Evolutionary conservation across 257 asterid species (phyloP).

Genomic region (Penstemon newberryi): DNA sequence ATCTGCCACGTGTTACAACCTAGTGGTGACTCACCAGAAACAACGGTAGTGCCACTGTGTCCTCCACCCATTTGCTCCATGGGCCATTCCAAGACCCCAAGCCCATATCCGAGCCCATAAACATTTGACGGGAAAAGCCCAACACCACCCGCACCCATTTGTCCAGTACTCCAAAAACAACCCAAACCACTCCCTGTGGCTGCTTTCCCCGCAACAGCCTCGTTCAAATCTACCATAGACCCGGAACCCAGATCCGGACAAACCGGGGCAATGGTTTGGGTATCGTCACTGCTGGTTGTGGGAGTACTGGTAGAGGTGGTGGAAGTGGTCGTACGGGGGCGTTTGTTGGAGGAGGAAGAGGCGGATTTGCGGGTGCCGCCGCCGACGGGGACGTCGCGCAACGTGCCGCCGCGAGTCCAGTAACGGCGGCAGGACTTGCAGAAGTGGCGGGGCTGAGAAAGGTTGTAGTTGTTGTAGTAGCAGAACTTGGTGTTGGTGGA

Average conservation of each 20-base stretch:
- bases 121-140: slow-evolving; percentile 31
- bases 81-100: slow-evolving; percentile 48
- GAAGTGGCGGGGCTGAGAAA: slow-evolving; percentile 63
- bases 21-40: too few relatives aligned
- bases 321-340: too few relatives aligned
- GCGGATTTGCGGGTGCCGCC: slow-evolving; percentile 51
- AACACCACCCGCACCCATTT: slow-evolving; percentile 27
- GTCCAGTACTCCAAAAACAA: slow-evolving; percentile 3
- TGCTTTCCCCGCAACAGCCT: not conserved
- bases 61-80: slow-evolving; percentile 25
- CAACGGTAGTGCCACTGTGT: too few relatives aligned
- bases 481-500: slow-evolving; percentile 60
- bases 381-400: slow-evolving; percentile 59
- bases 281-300: too few relatives aligned
- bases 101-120: slow-evolving; percentile 47
- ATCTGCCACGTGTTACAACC: too few relatives aligned
- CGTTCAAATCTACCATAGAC: slow-evolving; percentile 27
- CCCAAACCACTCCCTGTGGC: too few relatives aligned
- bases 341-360: not conserved
- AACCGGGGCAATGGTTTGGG: not conserved
- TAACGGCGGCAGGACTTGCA: slow-evolving; percentile 63
- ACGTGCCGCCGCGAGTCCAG: slow-evolving; percentile 65
- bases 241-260: not conserved
- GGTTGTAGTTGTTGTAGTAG: slow-evolving; percentile 68
- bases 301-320: too few relatives aligned